A percentile compares a stretch with the other conserved stretches of the same genome.
Conservation (phyloP, 2,329 filamentous ascomycete genomes). For the Pseudogymnoascus sp. region DNA sequence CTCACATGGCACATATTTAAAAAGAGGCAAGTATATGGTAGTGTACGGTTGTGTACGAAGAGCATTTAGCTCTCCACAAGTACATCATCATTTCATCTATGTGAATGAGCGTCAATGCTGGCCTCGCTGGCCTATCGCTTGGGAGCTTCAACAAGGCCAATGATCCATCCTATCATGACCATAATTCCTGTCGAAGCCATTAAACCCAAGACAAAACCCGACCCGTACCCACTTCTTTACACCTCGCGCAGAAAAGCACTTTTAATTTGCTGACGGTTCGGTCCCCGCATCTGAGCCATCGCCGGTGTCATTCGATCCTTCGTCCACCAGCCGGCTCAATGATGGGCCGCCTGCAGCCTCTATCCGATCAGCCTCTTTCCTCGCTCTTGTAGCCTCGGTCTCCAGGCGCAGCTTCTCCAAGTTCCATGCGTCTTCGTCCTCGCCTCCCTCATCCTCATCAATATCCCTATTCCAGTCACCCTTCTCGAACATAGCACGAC, state of each 20-base stretch:
- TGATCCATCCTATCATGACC: slow-evolving; percentile 3
- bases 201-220: slow-evolving; percentile 6
- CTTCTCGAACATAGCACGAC: slow-evolving; percentile 90
- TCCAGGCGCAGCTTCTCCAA: slow-evolving; percentile 73
- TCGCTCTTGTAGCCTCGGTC: slow-evolving; percentile 66
- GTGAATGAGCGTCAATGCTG: slow-evolving; percentile 3
- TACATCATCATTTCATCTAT: slow-evolving; percentile 7
- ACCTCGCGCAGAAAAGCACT: background rate
- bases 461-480: slow-evolving; percentile 76
- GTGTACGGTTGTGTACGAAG: background rate
- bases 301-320: slow-evolving; percentile 10
- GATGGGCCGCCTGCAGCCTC: slow-evolving; percentile 13
- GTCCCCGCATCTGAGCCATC: slow-evolving; percentile 9
- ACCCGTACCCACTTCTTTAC: slow-evolving; percentile 5
- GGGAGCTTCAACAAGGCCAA: slow-evolving; percentile 1
- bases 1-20: background rate
- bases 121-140: slow-evolving; percentile 3
- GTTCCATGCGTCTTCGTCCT: slow-evolving; percentile 55
- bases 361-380: slow-evolving; percentile 69
- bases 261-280: background rate
- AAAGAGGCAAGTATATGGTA: background rate
- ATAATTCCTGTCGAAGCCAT: background rate
- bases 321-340: background rate
- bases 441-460: slow-evolving; percentile 39
- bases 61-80: background rate